Conservation (phyloP, 1,284 basidiomycete genomes). For the Cutaneotrichosporon dermatis region DNA sequence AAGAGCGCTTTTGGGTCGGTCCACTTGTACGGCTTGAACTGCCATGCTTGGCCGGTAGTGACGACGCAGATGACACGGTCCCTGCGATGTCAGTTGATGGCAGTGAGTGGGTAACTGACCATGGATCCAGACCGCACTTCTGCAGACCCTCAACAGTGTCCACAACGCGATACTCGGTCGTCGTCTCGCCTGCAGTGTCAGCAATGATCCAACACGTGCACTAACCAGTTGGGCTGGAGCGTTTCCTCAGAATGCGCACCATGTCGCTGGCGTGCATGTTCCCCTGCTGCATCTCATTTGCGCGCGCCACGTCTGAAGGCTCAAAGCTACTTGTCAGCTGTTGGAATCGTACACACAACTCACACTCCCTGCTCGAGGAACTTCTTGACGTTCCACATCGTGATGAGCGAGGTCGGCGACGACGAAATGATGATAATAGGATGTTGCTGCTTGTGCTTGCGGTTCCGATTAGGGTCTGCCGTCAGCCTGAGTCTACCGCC, state of each 20-base stretch:
- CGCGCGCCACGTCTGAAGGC: slow-evolving; percentile 66
- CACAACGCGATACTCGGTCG: slow-evolving; percentile 68
- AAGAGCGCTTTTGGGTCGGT: slow-evolving; percentile 84
- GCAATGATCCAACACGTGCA: not conserved
- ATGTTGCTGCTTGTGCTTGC: slow-evolving; percentile 49
- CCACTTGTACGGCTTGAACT: slow-evolving; percentile 96
- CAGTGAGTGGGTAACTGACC: slow-evolving; percentile 51
- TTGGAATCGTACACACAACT: slow-evolving; percentile 31
- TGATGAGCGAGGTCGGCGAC: slow-evolving; percentile 88
- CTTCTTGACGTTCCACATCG: slow-evolving; percentile 94
- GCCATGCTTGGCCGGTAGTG: slow-evolving; percentile 97
- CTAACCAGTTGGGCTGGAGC: slow-evolving; percentile 46
- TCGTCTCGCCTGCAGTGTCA: slow-evolving; percentile 37
- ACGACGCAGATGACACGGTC: slow-evolving; percentile 93
- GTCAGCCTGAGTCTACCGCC: not conserved
- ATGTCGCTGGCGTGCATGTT: slow-evolving; percentile 76
- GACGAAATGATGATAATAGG: slow-evolving; percentile 97
- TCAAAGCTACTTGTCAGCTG: slow-evolving; percentile 59
- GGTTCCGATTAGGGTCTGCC: slow-evolving; percentile 41
- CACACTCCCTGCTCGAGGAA: slow-evolving; percentile 86
- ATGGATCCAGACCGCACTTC: slow-evolving; percentile 85
- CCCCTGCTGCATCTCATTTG: slow-evolving; percentile 54
- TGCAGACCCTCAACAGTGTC: slow-evolving; percentile 87
- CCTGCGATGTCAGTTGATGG: slow-evolving; percentile 40
- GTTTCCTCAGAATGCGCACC: slow-evolving; percentile 72